Percentiles rank a stretch among this genome's conserved stretches.
Conservation (phyloP, 257 asterid genomes). For the Fraxinus cuspidata region DNA sequence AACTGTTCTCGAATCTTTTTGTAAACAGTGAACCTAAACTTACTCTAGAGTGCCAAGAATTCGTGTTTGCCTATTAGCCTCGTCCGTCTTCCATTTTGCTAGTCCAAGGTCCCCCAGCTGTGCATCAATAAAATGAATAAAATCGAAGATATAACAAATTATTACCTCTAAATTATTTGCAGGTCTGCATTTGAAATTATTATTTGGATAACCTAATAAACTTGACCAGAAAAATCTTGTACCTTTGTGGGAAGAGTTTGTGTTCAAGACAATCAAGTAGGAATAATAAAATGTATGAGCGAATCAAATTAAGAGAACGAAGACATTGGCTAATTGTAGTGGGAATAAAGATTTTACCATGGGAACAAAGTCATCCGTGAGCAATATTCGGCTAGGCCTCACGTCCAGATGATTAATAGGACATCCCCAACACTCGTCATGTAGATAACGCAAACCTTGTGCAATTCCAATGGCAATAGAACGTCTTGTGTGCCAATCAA, state of each 20-base stretch:
- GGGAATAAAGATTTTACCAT: conserved; percentile 42
- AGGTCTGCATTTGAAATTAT: not conserved
- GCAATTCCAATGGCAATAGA: conserved; percentile 76
- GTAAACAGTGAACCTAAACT: conserved; percentile 20
- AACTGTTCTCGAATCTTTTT: not conserved
- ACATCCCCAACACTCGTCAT: conserved; percentile 72
- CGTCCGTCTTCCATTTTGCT: conserved; percentile 50
- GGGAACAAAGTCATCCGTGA: conserved; percentile 61
- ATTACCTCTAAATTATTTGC: conserved; percentile 5
- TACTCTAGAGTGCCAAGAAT: conserved; percentile 51
- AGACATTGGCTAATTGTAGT: not conserved
- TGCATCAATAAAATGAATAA: conserved; percentile 17
- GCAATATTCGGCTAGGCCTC: conserved; percentile 66
- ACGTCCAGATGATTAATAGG: conserved; percentile 63
- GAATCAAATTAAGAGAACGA: not conserved
- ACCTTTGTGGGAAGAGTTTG: not conserved
- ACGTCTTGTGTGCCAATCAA: conserved; percentile 64
- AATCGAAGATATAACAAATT: not conserved
- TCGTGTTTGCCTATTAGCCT: conserved; percentile 33
- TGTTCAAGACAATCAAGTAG: not conserved
- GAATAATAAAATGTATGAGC: not conserved
- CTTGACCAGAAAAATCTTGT: not conserved
- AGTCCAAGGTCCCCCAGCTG: conserved; percentile 73
- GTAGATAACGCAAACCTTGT: conserved; percentile 69
- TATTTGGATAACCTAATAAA: not conserved